These are phyloP conservation scores for Vitis hybrid DNA, from an alignment of 177 flowering plant genomes.

Conservation along the genomic window DNA sequence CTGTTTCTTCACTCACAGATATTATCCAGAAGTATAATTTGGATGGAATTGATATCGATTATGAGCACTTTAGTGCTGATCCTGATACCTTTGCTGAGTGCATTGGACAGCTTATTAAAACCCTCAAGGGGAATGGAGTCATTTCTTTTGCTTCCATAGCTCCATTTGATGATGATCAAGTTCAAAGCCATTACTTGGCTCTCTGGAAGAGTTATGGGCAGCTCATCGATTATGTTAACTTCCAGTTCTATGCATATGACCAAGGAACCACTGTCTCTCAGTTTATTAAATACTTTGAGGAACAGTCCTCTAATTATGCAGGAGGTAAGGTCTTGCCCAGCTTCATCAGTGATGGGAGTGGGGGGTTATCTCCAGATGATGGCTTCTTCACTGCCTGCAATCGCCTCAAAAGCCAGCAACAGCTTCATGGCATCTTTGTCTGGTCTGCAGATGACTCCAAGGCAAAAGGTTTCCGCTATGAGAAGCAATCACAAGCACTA, in stretches of 20 bases:
- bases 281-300: slow-evolving; percentile 30
- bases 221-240: slow-evolving; percentile 42
- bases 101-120: slow-evolving; percentile 29
- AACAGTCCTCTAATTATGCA: slow-evolving; percentile 33
- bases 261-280: too few species aligned
- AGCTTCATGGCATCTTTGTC: slow-evolving; percentile 51
- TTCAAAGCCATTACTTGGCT: slow-evolving; percentile 33
- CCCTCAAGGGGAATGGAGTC: slow-evolving; percentile 23
- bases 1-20: too few species aligned
- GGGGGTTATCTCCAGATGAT: slow-evolving; percentile 31
- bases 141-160: slow-evolving; percentile 41
- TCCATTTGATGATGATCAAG: slow-evolving; percentile 27
- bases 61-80: too few species aligned
- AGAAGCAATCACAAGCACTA: slow-evolving; percentile 39
- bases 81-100: slow-evolving; percentile 42
- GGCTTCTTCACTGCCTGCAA: slow-evolving; percentile 51
- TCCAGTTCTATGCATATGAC: slow-evolving; percentile 52
- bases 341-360: slow-evolving; percentile 33
- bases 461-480: slow-evolving; percentile 32
- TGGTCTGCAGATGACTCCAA: slow-evolving; percentile 68
- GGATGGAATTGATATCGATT: too few species aligned
- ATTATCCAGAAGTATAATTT: too few species aligned
- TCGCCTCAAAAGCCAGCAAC: slow-evolving; percentile 27
- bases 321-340: slow-evolving; percentile 48
- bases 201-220: slow-evolving; percentile 34